Evolutionary conservation across 225 moss, liverwort and hornwort species (phyloP).

Genomic region (Climacium dendroides): DNA sequence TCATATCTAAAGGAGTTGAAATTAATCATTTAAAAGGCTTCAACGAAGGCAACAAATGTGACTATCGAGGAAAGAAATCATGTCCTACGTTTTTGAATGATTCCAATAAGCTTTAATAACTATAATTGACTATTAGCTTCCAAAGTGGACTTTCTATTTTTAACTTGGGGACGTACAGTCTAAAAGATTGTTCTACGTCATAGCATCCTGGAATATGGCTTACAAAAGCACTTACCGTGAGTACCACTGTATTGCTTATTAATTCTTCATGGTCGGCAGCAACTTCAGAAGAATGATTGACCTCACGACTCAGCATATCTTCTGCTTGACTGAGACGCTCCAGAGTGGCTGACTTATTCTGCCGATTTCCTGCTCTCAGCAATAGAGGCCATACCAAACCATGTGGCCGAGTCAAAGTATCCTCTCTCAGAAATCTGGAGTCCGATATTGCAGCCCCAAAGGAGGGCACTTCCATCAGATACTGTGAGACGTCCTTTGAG

Average conservation of each 20-base stretch:
- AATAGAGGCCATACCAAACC: constrained; percentile 68
- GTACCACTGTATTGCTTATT: constrained; percentile 20
- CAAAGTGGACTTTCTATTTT: background rate
- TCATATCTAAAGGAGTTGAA: background rate
- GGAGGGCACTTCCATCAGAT: constrained; percentile 43
- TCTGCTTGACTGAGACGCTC: constrained; percentile 26
- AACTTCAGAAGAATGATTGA: constrained; percentile 25
- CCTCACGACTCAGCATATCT: constrained; percentile 24
- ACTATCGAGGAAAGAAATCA: background rate
- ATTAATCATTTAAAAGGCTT: no score
- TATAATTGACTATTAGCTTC: background rate
- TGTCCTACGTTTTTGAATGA: background rate
- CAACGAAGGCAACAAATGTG: background rate
- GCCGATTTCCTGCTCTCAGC: constrained; percentile 26
- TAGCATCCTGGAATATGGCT: background rate
- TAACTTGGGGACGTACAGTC: background rate
- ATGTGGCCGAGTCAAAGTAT: constrained; percentile 50
- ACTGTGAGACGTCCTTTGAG: constrained; percentile 46
- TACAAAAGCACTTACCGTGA: constrained; percentile 29
- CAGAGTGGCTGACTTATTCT: constrained; percentile 6
- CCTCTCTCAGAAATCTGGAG: constrained; percentile 25
- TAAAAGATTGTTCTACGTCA: background rate
- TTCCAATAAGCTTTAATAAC: background rate
- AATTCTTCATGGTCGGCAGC: constrained; percentile 15
- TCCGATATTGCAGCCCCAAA: constrained; percentile 34